Percentiles rank a stretch among this genome's conserved stretches.
Conservation (phyloP, 139 green algal species). For the Ulvella scutata region DNA sequence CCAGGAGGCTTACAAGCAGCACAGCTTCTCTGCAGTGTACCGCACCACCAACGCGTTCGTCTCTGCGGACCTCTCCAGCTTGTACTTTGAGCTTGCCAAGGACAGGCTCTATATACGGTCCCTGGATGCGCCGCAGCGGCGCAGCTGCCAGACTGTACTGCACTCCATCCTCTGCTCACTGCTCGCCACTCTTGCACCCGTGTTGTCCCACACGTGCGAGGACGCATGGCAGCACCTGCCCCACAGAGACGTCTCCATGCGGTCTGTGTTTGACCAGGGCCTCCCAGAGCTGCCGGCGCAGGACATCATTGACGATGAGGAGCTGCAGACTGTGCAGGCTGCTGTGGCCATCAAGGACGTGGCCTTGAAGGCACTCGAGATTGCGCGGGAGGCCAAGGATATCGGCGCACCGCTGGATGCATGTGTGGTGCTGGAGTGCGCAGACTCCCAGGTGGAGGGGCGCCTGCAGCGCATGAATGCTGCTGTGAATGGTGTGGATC, state of each 20-base stretch:
- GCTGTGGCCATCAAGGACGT: conserved; percentile 40
- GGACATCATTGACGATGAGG: conserved; percentile 25
- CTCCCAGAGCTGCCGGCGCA: conserved; percentile 27
- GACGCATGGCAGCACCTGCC: conserved; percentile 80
- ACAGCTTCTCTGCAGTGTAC: conserved; percentile 55
- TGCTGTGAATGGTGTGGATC: conserved; percentile 49
- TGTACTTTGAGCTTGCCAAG: conserved; percentile 95
- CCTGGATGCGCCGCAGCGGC: conserved; percentile 27
- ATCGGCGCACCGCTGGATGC: conserved; percentile 73
- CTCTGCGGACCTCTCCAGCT: conserved; percentile 77
- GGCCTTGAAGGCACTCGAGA: conserved; percentile 66
- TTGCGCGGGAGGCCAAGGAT: conserved; percentile 42
- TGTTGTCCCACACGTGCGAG: conserved; percentile 91
- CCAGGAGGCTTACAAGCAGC: conserved; percentile 45
- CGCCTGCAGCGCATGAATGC: conserved; percentile 37
- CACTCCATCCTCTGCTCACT: conserved; percentile 36
- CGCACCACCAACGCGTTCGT: conserved; percentile 67
- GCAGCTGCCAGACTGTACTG: conserved; percentile 76
- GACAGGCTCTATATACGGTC: conserved; percentile 77
- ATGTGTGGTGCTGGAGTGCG: conserved; percentile 48
- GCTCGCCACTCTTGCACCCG: conserved; percentile 50
- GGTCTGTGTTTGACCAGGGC: conserved; percentile 62
- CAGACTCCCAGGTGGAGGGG: conserved; percentile 15
- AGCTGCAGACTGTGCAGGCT: conserved; percentile 23
- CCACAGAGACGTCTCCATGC: conserved; percentile 8